Conservation (phyloP, 208 protist genomes). For the Crithidia fasciculata region DNA sequence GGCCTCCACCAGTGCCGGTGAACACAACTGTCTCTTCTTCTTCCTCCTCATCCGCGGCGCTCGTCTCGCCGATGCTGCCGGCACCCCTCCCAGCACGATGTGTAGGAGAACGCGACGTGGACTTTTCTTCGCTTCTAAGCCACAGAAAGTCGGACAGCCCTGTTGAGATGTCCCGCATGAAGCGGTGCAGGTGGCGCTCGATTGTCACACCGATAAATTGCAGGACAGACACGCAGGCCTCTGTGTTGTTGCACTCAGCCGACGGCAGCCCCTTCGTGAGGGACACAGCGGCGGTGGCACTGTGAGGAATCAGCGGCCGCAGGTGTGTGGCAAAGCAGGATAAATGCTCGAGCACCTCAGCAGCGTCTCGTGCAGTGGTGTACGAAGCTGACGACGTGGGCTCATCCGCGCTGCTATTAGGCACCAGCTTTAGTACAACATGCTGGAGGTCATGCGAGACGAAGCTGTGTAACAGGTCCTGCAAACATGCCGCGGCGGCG, state of each 20-base stretch:
- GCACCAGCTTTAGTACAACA: conserved; percentile 24
- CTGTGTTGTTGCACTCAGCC: too few species aligned
- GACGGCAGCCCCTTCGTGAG: neutral
- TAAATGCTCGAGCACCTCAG: conserved; percentile 38
- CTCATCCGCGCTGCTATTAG: conserved; percentile 17
- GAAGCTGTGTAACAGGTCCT: conserved; percentile 38
- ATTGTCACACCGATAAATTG: conserved; percentile 5
- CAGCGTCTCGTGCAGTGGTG: conserved; percentile 48
- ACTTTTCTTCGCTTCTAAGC: too few species aligned
- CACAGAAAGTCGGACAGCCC: conserved; percentile 4
- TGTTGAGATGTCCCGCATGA: conserved; percentile 19
- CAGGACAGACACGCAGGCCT: neutral
- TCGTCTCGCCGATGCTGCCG: neutral
- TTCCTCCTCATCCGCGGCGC: neutral
- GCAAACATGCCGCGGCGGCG: conserved; percentile 28
- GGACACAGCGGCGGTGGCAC: neutral
- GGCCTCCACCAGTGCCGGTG: conserved; percentile 19
- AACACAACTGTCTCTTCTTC: neutral
- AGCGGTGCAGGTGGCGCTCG: conserved; percentile 26
- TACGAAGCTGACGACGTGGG: conserved; percentile 23
- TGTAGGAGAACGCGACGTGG: too few species aligned
- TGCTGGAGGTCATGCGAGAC: conserved; percentile 17
- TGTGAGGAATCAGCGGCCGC: neutral
- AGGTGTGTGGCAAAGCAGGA: conserved; percentile 21
- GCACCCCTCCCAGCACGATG: neutral